Evolutionary conservation across 2,329 filamentous ascomycete species (phyloP).

Genomic region (Diplocarpon rosae): DNA sequence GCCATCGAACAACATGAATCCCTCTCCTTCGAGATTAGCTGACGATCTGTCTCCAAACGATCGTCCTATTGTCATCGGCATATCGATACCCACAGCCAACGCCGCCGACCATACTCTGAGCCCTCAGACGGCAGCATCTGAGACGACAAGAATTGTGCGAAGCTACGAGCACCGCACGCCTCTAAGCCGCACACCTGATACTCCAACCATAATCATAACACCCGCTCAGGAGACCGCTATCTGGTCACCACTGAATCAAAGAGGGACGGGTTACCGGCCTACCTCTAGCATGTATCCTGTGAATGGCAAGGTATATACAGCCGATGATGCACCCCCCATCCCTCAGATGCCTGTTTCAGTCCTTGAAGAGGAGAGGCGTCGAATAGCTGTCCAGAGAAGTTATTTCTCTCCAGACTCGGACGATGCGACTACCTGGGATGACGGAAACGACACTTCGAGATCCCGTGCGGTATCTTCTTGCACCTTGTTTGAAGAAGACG

Average conservation of each 20-base stretch:
- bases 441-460: conserved; percentile 17
- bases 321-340: conserved; percentile 43
- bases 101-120: conserved; percentile 36
- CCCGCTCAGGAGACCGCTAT: conserved; percentile 33
- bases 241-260: conserved; percentile 23
- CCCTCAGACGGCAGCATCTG: conserved; percentile 33
- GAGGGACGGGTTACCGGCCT: neutral
- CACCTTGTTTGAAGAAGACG: conserved; percentile 63
- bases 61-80: conserved; percentile 62
- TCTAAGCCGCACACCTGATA: conserved; percentile 23
- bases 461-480: conserved; percentile 33
- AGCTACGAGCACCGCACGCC: conserved; percentile 19
- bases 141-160: conserved; percentile 18
- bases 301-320: neutral
- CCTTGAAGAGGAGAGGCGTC: conserved; percentile 20
- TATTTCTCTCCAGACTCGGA: conserved; percentile 26
- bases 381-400: conserved; percentile 20
- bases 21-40: conserved; percentile 9
- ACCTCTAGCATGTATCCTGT: neutral
- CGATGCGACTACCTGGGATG: conserved; percentile 21
- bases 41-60: conserved; percentile 54
- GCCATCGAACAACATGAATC: conserved; percentile 1
- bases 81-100: conserved; percentile 49
- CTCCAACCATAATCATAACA: conserved; percentile 42
- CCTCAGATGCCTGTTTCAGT: conserved; percentile 39